Conservation (phyloP, 2,329 filamentous ascomycete species). For the Aspergillus sp. region DNA sequence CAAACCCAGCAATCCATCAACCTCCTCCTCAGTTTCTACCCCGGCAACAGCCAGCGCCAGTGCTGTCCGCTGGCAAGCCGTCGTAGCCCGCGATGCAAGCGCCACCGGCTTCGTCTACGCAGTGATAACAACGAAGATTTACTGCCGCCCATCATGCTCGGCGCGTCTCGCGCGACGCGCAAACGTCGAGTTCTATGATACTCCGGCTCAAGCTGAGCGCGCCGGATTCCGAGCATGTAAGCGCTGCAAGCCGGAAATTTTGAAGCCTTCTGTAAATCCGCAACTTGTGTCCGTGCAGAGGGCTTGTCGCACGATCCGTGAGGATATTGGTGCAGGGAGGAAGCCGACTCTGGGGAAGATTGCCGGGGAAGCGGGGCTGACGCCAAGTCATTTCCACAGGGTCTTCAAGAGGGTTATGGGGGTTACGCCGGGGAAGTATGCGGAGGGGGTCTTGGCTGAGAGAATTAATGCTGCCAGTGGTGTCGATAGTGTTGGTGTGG, state of each 20-base stretch:
- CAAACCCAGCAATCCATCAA: background rate
- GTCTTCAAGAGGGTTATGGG: slow-evolving; percentile 59
- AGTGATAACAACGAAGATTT: slow-evolving; percentile 61
- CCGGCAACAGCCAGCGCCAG: slow-evolving; percentile 17
- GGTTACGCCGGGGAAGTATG: slow-evolving; percentile 53
- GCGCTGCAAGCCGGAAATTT: slow-evolving; percentile 56
- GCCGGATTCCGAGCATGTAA: slow-evolving; percentile 61
- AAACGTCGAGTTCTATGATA: slow-evolving; percentile 60
- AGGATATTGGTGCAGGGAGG: slow-evolving; percentile 29
- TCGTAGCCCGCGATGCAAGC: slow-evolving; percentile 49
- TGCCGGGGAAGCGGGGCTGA: slow-evolving; percentile 53
- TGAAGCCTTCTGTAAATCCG: slow-evolving; percentile 32
- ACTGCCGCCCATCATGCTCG: slow-evolving; percentile 60
- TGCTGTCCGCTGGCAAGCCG: slow-evolving; percentile 48
- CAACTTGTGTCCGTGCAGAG: slow-evolving; percentile 36
- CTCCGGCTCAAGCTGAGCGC: slow-evolving; percentile 50
- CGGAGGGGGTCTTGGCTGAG: slow-evolving; percentile 14
- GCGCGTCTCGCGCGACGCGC: slow-evolving; percentile 63
- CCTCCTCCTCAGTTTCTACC: background rate
- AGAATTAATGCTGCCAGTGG: slow-evolving; percentile 4
- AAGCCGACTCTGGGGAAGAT: slow-evolving; percentile 51
- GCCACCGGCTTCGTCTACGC: slow-evolving; percentile 59
- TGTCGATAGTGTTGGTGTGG: background rate
- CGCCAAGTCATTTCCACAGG: slow-evolving; percentile 59
- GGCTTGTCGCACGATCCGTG: slow-evolving; percentile 38